These are phyloP conservation scores for Aspergillus tamarii DNA, from an alignment of 2,329 filamentous ascomycete species.

Conservation along the genomic window DNA sequence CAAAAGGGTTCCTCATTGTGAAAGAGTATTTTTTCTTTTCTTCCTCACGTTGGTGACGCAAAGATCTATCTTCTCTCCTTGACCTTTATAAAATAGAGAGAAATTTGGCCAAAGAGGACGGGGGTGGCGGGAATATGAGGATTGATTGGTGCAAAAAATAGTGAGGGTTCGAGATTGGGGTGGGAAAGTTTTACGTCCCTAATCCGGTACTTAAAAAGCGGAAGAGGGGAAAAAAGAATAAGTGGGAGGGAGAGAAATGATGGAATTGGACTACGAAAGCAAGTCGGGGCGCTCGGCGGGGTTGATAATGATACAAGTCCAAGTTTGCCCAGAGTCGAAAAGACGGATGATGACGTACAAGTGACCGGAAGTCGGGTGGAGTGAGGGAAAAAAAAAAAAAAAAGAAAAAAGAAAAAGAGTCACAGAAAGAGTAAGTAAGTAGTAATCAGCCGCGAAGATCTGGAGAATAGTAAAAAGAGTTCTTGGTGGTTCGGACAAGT, in stretches of 20 bases:
- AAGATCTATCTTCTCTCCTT: slow-evolving; percentile 7
- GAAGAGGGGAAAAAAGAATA: slow-evolving; percentile 9
- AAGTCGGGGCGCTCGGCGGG: background rate
- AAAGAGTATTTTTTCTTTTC: background rate
- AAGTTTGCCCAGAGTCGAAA: background rate
- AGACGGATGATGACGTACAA: slow-evolving; percentile 12
- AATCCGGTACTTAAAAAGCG: slow-evolving; percentile 18
- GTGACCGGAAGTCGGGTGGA: slow-evolving; percentile 5
- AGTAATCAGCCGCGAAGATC: background rate
- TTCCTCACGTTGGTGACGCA: background rate
- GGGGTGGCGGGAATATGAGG: slow-evolving; percentile 7
- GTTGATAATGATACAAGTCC: slow-evolving; percentile 9
- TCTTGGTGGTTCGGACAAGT: slow-evolving; percentile 9
- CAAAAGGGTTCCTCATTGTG: slow-evolving; percentile 36
- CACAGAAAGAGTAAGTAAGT: background rate
- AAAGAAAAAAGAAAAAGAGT: background rate
- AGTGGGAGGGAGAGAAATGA: slow-evolving; percentile 10
- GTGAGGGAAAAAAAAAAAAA: background rate
- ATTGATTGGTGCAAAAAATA: slow-evolving; percentile 9
- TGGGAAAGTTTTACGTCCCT: slow-evolving; percentile 23
- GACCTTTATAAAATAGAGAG: slow-evolving; percentile 3
- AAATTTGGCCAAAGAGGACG: slow-evolving; percentile 3
- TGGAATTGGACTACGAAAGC: slow-evolving; percentile 17
- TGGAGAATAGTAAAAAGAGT: background rate
- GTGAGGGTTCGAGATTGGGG: slow-evolving; percentile 1